Percentiles rank a stretch among this genome's conserved stretches.
These are phyloP conservation scores for Saccharomyces hybrid DNA, from an alignment of 1,139 yeast genomes.

Conservation along the genomic window DNA sequence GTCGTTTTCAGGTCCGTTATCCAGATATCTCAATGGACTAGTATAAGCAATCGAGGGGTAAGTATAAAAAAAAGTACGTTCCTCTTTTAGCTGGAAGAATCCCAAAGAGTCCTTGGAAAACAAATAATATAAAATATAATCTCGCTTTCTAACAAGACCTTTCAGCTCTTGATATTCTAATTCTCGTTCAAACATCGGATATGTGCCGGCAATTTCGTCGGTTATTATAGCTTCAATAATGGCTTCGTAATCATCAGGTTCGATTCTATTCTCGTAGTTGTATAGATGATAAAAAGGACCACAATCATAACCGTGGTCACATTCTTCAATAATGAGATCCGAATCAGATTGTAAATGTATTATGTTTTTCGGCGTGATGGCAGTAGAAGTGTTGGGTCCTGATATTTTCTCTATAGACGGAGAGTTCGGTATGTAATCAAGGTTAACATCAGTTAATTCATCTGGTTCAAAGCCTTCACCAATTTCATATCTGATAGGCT, in stretches of 20 bases:
- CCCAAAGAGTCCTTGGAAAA: slow-evolving; percentile 24
- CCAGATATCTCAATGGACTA: slow-evolving; percentile 7
- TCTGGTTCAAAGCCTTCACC: not conserved
- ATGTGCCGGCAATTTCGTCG: slow-evolving; percentile 12
- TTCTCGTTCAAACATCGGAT: slow-evolving; percentile 19
- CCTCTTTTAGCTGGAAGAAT: slow-evolving; percentile 19
- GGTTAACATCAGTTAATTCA: not conserved
- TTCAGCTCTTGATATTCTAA: slow-evolving; percentile 21
- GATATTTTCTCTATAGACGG: not conserved
- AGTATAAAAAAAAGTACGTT: slow-evolving; percentile 16
- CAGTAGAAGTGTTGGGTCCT: not conserved
- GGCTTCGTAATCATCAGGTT: slow-evolving; percentile 17
- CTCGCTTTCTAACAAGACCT: slow-evolving; percentile 9
- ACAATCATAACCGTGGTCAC: not conserved
- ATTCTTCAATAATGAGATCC: not conserved
- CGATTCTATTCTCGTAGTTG: slow-evolving; percentile 19
- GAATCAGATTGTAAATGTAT: not conserved
- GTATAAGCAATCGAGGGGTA: slow-evolving; percentile 13
- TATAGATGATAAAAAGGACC: slow-evolving; percentile 17
- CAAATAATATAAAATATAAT: slow-evolving; percentile 19
- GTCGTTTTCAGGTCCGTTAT: not conserved
- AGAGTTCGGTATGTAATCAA: not conserved
- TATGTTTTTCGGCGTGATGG: not conserved
- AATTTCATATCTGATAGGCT: not conserved
- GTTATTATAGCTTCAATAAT: slow-evolving; percentile 16